A percentile compares a stretch with the other conserved stretches of the same genome.
These are phyloP conservation scores for Umbelopsis isabellina DNA, from an alignment of 192 early-diverging fungal genomes.

Conservation along the genomic window DNA sequence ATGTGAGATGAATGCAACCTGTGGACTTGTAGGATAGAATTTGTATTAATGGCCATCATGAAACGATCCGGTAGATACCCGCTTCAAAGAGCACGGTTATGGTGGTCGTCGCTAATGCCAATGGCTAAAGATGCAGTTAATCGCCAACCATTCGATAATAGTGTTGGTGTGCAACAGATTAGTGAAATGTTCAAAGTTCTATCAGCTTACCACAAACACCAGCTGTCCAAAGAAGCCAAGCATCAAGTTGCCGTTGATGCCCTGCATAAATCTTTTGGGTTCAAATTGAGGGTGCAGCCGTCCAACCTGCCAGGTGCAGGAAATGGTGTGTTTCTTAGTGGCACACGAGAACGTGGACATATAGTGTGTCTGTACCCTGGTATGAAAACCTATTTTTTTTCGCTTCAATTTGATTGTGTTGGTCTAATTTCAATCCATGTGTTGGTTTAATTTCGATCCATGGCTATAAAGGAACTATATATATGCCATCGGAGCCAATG, in stretches of 20 bases:
- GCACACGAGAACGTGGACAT: slow-evolving; percentile 6
- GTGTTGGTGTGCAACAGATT: background rate
- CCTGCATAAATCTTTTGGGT: background rate
- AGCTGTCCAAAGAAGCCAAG: background rate
- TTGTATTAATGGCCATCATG: too few relatives aligned
- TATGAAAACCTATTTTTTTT: background rate
- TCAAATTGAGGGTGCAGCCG: background rate
- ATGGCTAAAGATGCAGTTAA: background rate
- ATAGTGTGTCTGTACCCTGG: slow-evolving; percentile 41
- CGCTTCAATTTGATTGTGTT: too few relatives aligned
- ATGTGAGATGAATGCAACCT: background rate
- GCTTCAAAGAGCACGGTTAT: background rate
- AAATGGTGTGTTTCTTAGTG: slow-evolving; percentile 31
- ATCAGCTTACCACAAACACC: background rate
- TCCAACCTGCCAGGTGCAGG: slow-evolving; percentile 21
- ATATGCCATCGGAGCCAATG: slow-evolving; percentile 46
- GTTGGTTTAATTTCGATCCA: background rate
- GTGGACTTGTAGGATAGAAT: background rate
- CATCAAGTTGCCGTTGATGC: background rate
- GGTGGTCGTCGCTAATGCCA: background rate
- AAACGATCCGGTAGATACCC: background rate
- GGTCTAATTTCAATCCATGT: background rate
- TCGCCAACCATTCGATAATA: slow-evolving; percentile 6
- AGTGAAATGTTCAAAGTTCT: background rate
- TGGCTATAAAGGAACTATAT: slow-evolving; percentile 35